These are phyloP conservation scores for Lotus japonicus DNA, from an alignment of 306 rosid genomes.

Conservation along the genomic window DNA sequence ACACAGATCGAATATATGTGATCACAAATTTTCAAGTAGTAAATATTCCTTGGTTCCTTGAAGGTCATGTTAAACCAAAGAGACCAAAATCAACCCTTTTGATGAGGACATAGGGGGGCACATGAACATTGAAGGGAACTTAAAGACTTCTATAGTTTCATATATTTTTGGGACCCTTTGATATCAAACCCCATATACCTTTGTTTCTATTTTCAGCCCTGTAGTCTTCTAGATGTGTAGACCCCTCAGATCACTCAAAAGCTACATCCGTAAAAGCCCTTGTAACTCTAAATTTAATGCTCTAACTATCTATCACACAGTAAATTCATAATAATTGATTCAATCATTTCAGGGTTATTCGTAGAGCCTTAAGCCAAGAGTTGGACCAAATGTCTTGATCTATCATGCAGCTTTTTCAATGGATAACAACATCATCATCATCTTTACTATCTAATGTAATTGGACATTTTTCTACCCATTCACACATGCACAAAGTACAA, in stretches of 20 bases:
- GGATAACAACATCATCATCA: not conserved
- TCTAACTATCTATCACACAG: not conserved
- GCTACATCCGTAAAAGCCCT: not conserved
- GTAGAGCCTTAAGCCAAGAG: not conserved
- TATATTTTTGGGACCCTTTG: not conserved
- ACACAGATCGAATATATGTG: not conserved
- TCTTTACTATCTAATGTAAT: not conserved
- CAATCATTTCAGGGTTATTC: not conserved
- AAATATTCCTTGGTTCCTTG: not conserved
- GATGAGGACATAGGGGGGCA: no score
- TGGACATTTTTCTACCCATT: not conserved
- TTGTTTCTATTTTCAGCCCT: not conserved
- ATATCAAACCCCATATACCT: not conserved
- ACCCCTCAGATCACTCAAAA: not conserved
- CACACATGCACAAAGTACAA: not conserved
- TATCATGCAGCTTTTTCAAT: not conserved
- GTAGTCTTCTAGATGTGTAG: not conserved
- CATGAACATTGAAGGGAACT: no score
- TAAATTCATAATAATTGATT: not conserved
- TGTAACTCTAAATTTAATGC: not conserved
- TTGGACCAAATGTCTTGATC: not conserved
- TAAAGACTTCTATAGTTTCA: no score
- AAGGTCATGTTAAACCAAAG: not conserved
- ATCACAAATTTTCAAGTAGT: not conserved
- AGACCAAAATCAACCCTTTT: not conserved